These are phyloP conservation scores for Cytospora piceae DNA, from an alignment of 2,329 filamentous ascomycete genomes.

Conservation along the genomic window DNA sequence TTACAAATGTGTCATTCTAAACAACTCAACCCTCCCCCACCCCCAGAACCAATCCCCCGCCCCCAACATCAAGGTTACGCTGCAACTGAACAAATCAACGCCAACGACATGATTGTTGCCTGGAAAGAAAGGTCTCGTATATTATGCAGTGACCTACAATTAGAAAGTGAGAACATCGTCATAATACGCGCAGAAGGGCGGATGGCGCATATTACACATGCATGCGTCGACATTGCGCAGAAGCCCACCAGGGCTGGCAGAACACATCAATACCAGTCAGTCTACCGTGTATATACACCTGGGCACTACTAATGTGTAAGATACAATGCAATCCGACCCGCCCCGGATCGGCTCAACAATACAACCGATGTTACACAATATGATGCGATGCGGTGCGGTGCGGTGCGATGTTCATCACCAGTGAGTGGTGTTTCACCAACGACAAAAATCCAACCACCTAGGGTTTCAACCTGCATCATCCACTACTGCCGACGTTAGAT, in stretches of 20 bases:
- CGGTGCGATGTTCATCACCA: background rate
- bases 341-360: constrained; percentile 11
- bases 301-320: no score
- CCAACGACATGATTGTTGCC: background rate
- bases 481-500: constrained; percentile 9
- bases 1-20: no score
- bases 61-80: no score
- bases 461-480: constrained; percentile 15
- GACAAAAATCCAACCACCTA: background rate
- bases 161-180: background rate
- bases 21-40: no score
- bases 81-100: background rate
- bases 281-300: no score
- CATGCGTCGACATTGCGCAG: constrained; percentile 14
- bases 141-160: background rate
- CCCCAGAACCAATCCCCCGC: no score
- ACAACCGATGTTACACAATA: constrained; percentile 18
- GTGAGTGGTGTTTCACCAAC: background rate
- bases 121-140: background rate
- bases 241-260: no score
- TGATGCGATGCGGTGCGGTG: background rate
- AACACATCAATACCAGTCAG: background rate
- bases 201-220: constrained; percentile 21
- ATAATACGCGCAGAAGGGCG: constrained; percentile 6
- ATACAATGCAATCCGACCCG: no score